phyloP scores from a whole-genome alignment of 2,329 filamentous ascomycete genomes.

The Aspergillus quadricinctus region DNA sequence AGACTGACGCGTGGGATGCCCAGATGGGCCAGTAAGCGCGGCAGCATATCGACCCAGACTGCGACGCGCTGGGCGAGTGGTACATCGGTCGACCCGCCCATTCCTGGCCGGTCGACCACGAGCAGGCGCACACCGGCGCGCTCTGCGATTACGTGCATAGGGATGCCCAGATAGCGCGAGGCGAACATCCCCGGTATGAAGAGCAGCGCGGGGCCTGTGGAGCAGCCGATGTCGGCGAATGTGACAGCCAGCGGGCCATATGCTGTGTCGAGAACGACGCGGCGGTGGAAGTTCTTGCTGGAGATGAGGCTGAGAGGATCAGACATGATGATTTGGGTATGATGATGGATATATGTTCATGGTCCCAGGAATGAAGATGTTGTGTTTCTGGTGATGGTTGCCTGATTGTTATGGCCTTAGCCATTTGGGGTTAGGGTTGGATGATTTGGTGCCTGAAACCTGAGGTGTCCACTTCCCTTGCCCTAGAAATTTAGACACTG shows the following conservation, averaged over 20 bases:
- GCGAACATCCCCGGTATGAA: conserved; percentile 27
- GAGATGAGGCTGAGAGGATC: conserved; percentile 10
- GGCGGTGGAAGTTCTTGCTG: conserved; percentile 17
- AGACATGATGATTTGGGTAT: not conserved
- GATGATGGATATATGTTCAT: not conserved
- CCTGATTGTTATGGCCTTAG: too few relatives aligned
- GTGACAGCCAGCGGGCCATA: conserved; percentile 16
- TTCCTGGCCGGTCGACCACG: conserved; percentile 20
- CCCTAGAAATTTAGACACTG: too few relatives aligned
- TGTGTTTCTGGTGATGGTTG: too few relatives aligned
- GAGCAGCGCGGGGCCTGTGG: conserved; percentile 10
- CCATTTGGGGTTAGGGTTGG: too few relatives aligned
- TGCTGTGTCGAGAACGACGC: conserved; percentile 13
- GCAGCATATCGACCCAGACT: conserved; percentile 41
- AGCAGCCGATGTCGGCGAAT: conserved; percentile 20
- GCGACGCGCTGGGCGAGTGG: conserved; percentile 31
- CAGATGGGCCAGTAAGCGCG: conserved; percentile 35
- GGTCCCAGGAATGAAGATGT: not conserved
- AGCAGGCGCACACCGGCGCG: conserved; percentile 20
- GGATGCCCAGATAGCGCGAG: conserved; percentile 20
- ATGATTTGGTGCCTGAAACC: too few relatives aligned
- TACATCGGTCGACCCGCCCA: conserved; percentile 41
- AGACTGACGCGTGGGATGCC: conserved; percentile 29
- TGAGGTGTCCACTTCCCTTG: too few relatives aligned
- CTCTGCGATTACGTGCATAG: conserved; percentile 20